phyloP scores from a whole-genome alignment of 2,329 filamentous ascomycete genomes.

The Talaromyces verruculosus region DNA sequence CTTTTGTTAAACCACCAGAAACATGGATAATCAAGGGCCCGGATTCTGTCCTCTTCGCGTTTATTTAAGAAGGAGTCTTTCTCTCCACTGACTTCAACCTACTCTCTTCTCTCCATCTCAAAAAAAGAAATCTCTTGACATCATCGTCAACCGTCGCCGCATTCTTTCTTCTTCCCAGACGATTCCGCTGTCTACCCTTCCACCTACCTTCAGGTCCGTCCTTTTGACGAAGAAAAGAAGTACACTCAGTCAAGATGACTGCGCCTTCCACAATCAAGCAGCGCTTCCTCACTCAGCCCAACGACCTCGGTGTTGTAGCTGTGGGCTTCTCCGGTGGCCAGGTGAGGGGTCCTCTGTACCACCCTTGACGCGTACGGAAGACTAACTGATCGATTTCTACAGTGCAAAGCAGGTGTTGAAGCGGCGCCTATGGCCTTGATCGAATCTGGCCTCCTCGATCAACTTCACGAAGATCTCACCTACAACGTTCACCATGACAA shows the following conservation, averaged over 20 bases:
- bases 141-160: background rate
- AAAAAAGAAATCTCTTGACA: background rate
- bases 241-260: conserved; percentile 46
- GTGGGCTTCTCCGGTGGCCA: conserved; percentile 97
- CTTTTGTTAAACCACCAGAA: conserved; percentile 20
- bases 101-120: background rate
- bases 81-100: background rate
- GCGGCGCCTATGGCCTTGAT: conserved; percentile 87
- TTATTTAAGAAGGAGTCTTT: background rate
- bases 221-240: background rate
- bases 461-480: conserved; percentile 80
- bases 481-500: conserved; percentile 86
- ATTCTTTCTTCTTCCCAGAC: background rate
- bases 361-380: conserved; percentile 27
- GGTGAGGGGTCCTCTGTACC: conserved; percentile 52
- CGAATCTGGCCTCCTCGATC: conserved; percentile 77
- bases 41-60: background rate
- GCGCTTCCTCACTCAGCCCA: conserved; percentile 76
- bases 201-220: too few species aligned
- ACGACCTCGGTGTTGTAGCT: conserved; percentile 86
- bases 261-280: conserved; percentile 59
- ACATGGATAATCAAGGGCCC: conserved; percentile 22
- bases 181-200: background rate
- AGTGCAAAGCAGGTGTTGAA: conserved; percentile 91
- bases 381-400: conserved; percentile 9